These are phyloP conservation scores for Daucus carota DNA, from an alignment of 129 eudicot genomes.

Conservation along the genomic window DH1_v3.0 NC_030389.2:11972001-11972500, in stretches of 20 bases:
- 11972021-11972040: neutral
- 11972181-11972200: neutral
- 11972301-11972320: neutral
- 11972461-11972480: neutral
- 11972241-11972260: neutral
- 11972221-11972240: neutral
- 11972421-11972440: neutral
- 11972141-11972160: slow-evolving; percentile 92
- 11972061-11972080: neutral
- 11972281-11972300: neutral
- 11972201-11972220: neutral
- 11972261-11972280: neutral
- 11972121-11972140: slow-evolving; percentile 54
- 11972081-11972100: slow-evolving; percentile 94
- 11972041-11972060: neutral
- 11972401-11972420: neutral
- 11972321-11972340: slow-evolving; percentile 60
- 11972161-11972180: slow-evolving; percentile 78
- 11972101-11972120: slow-evolving; percentile 91
- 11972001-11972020: neutral
- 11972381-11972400: slow-evolving; percentile 6
- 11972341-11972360: slow-evolving; percentile 88
- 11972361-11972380: slow-evolving; percentile 99
- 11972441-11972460: neutral
- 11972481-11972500: neutral